Base-by-base conservation (phyloP, 2,329 filamentous ascomycete species). In the Fusarium pilosicola region DNA sequence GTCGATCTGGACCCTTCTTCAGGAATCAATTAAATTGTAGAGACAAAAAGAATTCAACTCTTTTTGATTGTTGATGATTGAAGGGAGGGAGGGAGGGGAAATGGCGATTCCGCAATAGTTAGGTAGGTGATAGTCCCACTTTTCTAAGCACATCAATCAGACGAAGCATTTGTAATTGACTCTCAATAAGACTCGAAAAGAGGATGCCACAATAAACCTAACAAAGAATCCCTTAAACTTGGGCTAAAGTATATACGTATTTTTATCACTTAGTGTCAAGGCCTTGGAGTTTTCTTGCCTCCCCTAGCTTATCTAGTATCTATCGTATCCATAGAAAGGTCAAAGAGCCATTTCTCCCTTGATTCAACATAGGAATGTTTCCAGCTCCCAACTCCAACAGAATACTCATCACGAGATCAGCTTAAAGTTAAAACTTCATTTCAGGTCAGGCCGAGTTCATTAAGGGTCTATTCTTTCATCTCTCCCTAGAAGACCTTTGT, bases 61-160 rank as follows among this genome's bases (percentile, higher is more conserved):
- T 51, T 26, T 32, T 30, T 18, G 26, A 55, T 24, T 22, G 45
- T 48, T 45, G 32, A 59, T 39, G 42, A 58, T 24, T 30, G 13
- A 59, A 59, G 68, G 60, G 74, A 69, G 72, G 70, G 74, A 58
- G 68, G 60, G 74, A 69, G 72, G 70, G 74, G 65, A 62, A 75
- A 65, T 41, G 32, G 41, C 62, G 58, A 77, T 77, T 67, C 64
- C 72, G 63, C 72, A 68, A 76, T 75, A 62, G 32, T 34, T 34
- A 34, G 32, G 14, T 1, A 34, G 65, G 63, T 65, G 61, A 68
- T 62, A 56, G 74, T 67, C 74, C 76, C 76, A 78, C 76, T 78
- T 77, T 78, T 73, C 46, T 63, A 66, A 17, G 32, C 60, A 49
- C 51, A 14, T 30, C 34, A 54, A 24, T 28, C 44, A 54, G 36